A percentile compares a stretch with the other conserved stretches of the same genome.
Evolutionary conservation across 176 grass and related monocot genomes (phyloP).

Genomic region (Alopecurus myosuroides): DNA sequence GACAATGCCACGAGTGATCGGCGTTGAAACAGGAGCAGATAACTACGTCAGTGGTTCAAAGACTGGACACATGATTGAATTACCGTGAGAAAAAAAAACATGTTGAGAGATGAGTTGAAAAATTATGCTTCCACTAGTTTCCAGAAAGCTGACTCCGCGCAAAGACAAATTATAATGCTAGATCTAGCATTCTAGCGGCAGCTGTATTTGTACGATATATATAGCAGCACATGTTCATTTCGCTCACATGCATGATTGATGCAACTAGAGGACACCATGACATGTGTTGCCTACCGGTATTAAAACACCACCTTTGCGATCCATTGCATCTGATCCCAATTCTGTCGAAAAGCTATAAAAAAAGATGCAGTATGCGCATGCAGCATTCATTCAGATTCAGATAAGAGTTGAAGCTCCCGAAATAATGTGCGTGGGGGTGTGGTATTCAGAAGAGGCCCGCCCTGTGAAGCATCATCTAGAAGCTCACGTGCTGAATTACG

Average conservation of each 20-base stretch:
- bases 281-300: background rate
- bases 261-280: background rate
- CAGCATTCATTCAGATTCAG: background rate
- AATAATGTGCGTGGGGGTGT: constrained; percentile 3
- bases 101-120: constrained; percentile 4
- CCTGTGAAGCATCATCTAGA: constrained; percentile 31
- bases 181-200: background rate
- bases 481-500: constrained; percentile 43
- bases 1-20: background rate
- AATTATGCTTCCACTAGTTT: background rate
- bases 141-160: background rate
- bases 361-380: background rate
- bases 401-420: background rate
- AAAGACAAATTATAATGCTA: background rate
- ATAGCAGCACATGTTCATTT: background rate
- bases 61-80: background rate
- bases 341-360: background rate
- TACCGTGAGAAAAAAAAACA: background rate
- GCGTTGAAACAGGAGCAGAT: background rate
- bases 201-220: background rate
- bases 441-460: background rate
- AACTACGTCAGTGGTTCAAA: background rate
- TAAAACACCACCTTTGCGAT: background rate
- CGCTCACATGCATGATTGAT: constrained; percentile 9
- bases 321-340: constrained; percentile 33